phyloP scores from a whole-genome alignment of 345 rosid species.

The Boechera retrofracta region DNA sequence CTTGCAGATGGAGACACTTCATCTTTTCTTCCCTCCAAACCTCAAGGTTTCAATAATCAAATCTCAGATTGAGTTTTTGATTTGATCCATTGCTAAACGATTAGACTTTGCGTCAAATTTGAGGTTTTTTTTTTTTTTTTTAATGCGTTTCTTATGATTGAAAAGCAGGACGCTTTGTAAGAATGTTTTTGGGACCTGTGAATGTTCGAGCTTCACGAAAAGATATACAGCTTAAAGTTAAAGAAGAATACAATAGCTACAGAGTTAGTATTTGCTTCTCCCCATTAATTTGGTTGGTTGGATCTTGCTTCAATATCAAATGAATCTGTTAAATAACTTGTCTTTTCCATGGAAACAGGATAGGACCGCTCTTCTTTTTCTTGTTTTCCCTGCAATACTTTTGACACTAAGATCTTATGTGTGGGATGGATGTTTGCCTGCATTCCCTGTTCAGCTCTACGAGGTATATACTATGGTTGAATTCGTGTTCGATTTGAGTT shows the following conservation, averaged over 20 bases:
- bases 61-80: slow-evolving; percentile 17
- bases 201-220: slow-evolving; percentile 88
- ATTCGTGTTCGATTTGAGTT: not conserved
- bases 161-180: slow-evolving; percentile 66
- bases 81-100: slow-evolving; percentile 10
- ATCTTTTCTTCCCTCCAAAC: slow-evolving; percentile 69
- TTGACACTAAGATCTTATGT: slow-evolving; percentile 73
- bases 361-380: slow-evolving; percentile 91
- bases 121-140: not conserved
- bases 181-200: slow-evolving; percentile 93
- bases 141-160: not conserved
- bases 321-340: not conserved
- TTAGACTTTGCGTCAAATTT: not conserved
- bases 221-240: slow-evolving; percentile 93
- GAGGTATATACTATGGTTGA: slow-evolving; percentile 55
- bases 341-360: slow-evolving; percentile 61
- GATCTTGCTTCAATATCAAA: not conserved
- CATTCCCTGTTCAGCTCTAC: slow-evolving; percentile 95
- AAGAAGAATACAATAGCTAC: slow-evolving; percentile 97
- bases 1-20: slow-evolving; percentile 86
- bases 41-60: slow-evolving; percentile 59
- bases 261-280: slow-evolving; percentile 54
- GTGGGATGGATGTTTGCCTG: slow-evolving; percentile 93
- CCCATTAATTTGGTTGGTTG: not conserved
- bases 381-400: slow-evolving; percentile 79